Base-by-base conservation (phyloP, 2,329 filamentous ascomycete genomes). In the Cladobotryum protrusum region DNA sequence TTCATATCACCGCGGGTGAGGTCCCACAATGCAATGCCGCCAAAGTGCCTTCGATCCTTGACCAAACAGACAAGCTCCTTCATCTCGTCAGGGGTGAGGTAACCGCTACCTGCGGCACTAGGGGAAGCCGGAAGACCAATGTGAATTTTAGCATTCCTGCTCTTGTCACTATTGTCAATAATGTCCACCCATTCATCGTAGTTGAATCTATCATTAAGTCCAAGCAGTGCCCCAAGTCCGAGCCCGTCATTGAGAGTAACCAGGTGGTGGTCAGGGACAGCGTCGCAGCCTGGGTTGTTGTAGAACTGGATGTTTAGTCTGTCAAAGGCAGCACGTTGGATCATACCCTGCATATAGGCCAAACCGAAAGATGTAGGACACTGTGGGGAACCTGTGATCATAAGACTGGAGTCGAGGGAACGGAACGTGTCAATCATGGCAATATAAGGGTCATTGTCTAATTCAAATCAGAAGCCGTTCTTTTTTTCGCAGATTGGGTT, bases 261-360 rank as follows among this genome's bases (percentile, higher is more conserved):
- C 37, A 41, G 47, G 12, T 54, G 50, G 52, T 66, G 65, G 44
- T 55, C 52, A 14, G 58, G 34, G 52, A 69, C 57, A 20, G 64
- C 60, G 41, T 70, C 66, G 56, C 72, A 75, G 17, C 44, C 54
- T 1, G 57, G 56, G 59, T 75, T 75, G 65, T 76, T 75, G 64
- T 74, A 76, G 61, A 76, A 77, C 62, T 76, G 73, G 45, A 77
- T 60, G 58, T 72, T 75, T 37, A 73, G 61, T 13, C 68, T 64
- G 20, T 72, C 69, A 53, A 77, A 71, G 41, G 67, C 59, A 39
- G 67, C 63, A 47, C 68, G 58, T 11, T 67, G 61, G 36, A 76
- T 69, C 54, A 73, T 59, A 5, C 64, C 60, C 47, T 64, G 60
- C 60, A 72, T 63, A 47, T 64, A 56, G 46, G 66, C 66, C 43